Evolutionary conservation across 2,329 filamentous ascomycete genomes (phyloP), one percentile per base, ranked within the genome.

Genomic region (Colletotrichum simmondsii): DNA sequence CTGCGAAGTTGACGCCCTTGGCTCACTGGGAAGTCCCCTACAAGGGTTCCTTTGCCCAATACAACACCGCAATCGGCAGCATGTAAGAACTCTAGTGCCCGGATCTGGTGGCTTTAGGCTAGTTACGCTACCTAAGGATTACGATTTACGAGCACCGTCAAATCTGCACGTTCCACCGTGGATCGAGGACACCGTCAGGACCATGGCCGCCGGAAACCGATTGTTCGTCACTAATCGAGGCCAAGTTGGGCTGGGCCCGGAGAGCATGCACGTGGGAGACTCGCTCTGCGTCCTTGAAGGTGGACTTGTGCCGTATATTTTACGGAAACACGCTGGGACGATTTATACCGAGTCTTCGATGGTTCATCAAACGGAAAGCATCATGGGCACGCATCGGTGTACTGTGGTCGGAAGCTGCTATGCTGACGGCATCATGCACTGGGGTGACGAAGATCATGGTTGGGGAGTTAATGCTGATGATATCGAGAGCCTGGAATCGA

Each of bases 381-480:
- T 53, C n/a, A 53, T 14, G 4, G 22, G 24, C 0, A 19, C 24
- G 3, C 16, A 49, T 8, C 42, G 42, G 8, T 49, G n/a, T 8
- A 56, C 24, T 1, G 64, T 72, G 68, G 24, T 74, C 1, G 72
- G 72, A 12, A 72, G 52, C 1, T 68, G 72, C 14, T 74, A 64
- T 16, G 49, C 56, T 2, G 68, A 72, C 2, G 68, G 68, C 14
- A 53, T 60, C 19, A 74, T 74, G 72, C 35, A 61, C 3, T 61
- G 64, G 64, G 68, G 64, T 1, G 5, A 22, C 14, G 68, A 59
- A 30, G 24, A 6, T 1, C 14, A 2, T 16, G 4, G 49, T 2
- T 1, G n/a, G 5, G 32, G 11, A 14, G 54, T 60, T 5, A 42
- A 60, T 10, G 10, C 63, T 4, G 16, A 6, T 5, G 56, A 61